Percentiles rank a stretch among this genome's conserved stretches.
phyloP scores from a whole-genome alignment of 352 stramenopile species.

The Thraustotheca clavata region DNA sequence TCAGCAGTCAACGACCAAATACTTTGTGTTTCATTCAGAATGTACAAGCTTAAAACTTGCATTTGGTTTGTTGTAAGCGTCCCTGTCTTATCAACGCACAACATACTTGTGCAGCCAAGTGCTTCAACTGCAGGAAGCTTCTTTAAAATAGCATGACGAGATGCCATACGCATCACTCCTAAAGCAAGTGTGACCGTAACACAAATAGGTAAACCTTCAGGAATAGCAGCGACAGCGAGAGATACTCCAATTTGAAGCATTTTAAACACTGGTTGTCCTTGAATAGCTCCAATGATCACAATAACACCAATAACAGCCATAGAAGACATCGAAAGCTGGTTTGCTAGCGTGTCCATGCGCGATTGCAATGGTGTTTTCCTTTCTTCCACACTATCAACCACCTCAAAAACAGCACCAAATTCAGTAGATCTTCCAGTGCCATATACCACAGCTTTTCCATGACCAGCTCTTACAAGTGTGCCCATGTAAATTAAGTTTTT shows the following conservation, averaged over 20 bases:
- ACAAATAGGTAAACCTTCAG: conserved; percentile 69
- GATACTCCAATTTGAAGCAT: conserved; percentile 96
- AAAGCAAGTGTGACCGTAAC: conserved; percentile 73
- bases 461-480: conserved; percentile 89
- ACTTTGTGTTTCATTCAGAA: conserved; percentile 53
- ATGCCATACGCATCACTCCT: conserved; percentile 83
- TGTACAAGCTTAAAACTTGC: conserved; percentile 75
- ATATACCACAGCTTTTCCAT: conserved; percentile 90
- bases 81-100: conserved; percentile 92
- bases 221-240: conserved; percentile 66
- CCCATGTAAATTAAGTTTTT: conserved; percentile 96
- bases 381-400: conserved; percentile 90
- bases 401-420: conserved; percentile 93
- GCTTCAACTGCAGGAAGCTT: conserved; percentile 77
- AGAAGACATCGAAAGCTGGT: conserved; percentile 91
- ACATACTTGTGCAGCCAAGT: conserved; percentile 88
- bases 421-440: conserved; percentile 92
- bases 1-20: conserved; percentile 28
- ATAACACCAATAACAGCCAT: conserved; percentile 92
- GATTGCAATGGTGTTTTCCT: conserved; percentile 91
- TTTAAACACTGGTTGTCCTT: conserved; percentile 88
- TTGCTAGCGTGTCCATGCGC: conserved; percentile 94
- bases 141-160: conserved; percentile 80
- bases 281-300: conserved; percentile 86
- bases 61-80: conserved; percentile 91